Base-by-base conservation (phyloP, 345 rosid genomes). In the Anacardium occidentale region DNA sequence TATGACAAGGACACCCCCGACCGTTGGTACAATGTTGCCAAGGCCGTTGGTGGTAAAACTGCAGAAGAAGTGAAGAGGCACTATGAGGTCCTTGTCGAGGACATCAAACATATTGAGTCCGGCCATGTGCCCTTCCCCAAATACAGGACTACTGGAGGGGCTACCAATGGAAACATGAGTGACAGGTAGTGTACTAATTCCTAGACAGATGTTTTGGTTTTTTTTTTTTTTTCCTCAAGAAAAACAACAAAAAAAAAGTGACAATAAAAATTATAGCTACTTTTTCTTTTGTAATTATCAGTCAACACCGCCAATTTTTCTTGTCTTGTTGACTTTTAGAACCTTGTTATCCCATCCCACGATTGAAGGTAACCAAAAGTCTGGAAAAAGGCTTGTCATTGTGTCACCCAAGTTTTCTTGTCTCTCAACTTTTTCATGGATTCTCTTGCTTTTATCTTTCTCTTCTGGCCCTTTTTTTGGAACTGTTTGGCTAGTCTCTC, bases 11-110 rank as follows among this genome's bases (percentile, higher is more conserved):
- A 95, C 77, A 92, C 99, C 9, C 99, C 98, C 1, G 98, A 92
- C 85, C 95, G 99, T 62, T 95, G 99, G 99, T 56, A 78, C 76
- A 95, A 95, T 84, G 90, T 95, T 58, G 98, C 99, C 75, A 88
- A 66, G 79, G 97, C 96, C 0, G 99, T 95, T 56, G 97, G 88
- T 29, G 96, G 90, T 20, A 95, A 81, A 76, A 95, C 96, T 40
- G 85, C 92, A 0, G 98, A 94, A 32, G 97, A 94, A 79, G 97
- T 87, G 71, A 89, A 87, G 83, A 79, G 79, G 77, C 98, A 91
- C 74, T 94, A 91, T 65, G 94, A 91, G 55, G 75, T 79, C 55
- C 93, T 94, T 5, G 86, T 88, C 64, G 80, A 85, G 65, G 99
- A 95, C 75, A 83, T 95, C 66, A 83, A 85, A 71, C 75, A 82